These are phyloP conservation scores for Sugiyamaella novakii DNA, from an alignment of 1,139 yeast species.

Conservation along the genomic window DNA sequence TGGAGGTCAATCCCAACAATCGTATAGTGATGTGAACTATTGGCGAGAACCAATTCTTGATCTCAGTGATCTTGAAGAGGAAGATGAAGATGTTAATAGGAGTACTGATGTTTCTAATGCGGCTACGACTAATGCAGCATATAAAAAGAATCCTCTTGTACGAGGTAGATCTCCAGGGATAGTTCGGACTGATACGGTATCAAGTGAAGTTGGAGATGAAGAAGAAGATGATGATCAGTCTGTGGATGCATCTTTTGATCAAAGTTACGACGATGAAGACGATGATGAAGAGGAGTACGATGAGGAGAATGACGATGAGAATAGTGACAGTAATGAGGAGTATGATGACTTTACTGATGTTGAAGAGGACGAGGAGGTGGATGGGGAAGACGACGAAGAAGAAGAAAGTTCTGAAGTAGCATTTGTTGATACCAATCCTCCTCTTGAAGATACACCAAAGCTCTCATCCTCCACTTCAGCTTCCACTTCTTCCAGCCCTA, in stretches of 20 bases:
- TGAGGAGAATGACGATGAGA: slow-evolving; percentile 37
- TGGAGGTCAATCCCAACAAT: slow-evolving; percentile 45
- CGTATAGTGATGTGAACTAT: slow-evolving; percentile 81
- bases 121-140: slow-evolving; percentile 17
- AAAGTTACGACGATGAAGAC: slow-evolving; percentile 30
- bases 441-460: slow-evolving; percentile 1
- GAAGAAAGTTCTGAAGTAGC: slow-evolving; percentile 34
- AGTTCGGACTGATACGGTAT: slow-evolving; percentile 5
- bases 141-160: slow-evolving; percentile 14
- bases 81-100: slow-evolving; percentile 32
- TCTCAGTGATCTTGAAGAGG: slow-evolving; percentile 56
- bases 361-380: slow-evolving; percentile 33
- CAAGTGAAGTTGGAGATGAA: slow-evolving; percentile 27
- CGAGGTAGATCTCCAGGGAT: slow-evolving; percentile 15
- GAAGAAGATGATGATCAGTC: slow-evolving; percentile 27
- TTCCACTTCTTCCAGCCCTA: not conserved
- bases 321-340: slow-evolving; percentile 42
- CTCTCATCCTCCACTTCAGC: not conserved
- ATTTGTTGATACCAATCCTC: slow-evolving; percentile 29
- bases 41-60: slow-evolving; percentile 86
- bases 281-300: slow-evolving; percentile 31
- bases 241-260: slow-evolving; percentile 23
- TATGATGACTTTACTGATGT: slow-evolving; percentile 42
- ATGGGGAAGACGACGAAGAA: slow-evolving; percentile 36
- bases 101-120: slow-evolving; percentile 23